Conservation (phyloP, 2,329 filamentous ascomycete genomes). For the Fusarium irregulare region DNA sequence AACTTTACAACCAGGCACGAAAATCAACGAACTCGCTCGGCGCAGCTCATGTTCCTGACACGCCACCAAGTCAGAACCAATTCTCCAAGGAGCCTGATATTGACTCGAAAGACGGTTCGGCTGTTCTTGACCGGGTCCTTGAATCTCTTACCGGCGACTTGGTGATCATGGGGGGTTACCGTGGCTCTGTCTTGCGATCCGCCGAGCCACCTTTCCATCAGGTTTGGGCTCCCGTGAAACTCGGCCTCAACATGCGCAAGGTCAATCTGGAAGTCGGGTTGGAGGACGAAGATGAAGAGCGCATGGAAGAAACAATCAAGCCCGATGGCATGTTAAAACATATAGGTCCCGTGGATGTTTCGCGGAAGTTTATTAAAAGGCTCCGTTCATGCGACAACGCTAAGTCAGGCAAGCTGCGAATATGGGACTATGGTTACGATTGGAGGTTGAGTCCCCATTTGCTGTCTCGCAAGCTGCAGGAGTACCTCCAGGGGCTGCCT, state of each 20-base stretch:
- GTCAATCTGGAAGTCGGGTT: constrained; percentile 91
- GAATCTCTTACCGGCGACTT: constrained; percentile 83
- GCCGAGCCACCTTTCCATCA: constrained; percentile 85
- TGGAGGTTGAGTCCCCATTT: constrained; percentile 89
- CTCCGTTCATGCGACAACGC: constrained; percentile 80
- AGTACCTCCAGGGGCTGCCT: constrained; percentile 78
- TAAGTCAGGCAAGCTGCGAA: constrained; percentile 74
- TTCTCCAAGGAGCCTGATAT: constrained; percentile 24
- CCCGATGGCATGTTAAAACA: constrained; percentile 90
- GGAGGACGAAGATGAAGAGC: constrained; percentile 82
- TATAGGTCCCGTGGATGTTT: constrained; percentile 92
- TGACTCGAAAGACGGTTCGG: constrained; percentile 39
- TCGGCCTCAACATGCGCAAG: constrained; percentile 90
- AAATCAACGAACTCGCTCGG: constrained; percentile 50
- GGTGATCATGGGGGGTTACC: constrained; percentile 89
- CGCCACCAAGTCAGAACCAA: constrained; percentile 43
- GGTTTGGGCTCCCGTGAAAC: constrained; percentile 93
- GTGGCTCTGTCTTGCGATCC: constrained; percentile 89
- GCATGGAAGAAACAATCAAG: constrained; percentile 84
- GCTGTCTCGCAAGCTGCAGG: constrained; percentile 76
- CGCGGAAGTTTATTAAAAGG: constrained; percentile 81
- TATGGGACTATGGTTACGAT: constrained; percentile 95
- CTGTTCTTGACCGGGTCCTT: constrained; percentile 65
- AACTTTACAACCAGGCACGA: constrained; percentile 54
- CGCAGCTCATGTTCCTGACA: constrained; percentile 46